phyloP scores from a whole-genome alignment of 495 filamentous ascomycete species.

The Xylaria cubensis region DNA sequence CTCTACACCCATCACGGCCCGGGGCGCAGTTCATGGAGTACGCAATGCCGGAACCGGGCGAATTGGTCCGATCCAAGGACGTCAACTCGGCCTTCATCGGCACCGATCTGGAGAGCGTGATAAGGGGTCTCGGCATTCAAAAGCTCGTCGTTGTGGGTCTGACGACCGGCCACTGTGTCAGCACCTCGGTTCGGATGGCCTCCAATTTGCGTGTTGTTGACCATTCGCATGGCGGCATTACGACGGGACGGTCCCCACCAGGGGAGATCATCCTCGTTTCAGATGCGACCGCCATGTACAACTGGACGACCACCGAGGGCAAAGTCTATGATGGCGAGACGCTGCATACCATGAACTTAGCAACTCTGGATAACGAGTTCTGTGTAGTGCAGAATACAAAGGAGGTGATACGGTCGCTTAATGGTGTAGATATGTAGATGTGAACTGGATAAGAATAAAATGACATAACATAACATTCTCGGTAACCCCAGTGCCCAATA shows the following conservation, averaged over 20 bases:
- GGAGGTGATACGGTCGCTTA: constrained; percentile 36
- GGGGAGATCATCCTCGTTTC: constrained; percentile 54
- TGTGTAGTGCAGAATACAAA: constrained; percentile 49
- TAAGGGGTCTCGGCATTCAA: constrained; percentile 45
- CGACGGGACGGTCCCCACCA: constrained; percentile 31
- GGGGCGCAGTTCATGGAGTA: constrained; percentile 48
- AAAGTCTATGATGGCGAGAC: constrained; percentile 48
- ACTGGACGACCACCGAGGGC: constrained; percentile 43
- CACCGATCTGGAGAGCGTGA: constrained; percentile 48
- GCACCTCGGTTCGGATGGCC: constrained; percentile 58
- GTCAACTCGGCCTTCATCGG: constrained; percentile 60
- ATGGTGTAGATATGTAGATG: not conserved
- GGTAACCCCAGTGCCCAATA: not conserved
- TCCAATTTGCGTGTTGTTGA: constrained; percentile 54
- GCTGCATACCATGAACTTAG: constrained; percentile 54
- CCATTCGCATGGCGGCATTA: constrained; percentile 32
- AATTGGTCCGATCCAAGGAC: constrained; percentile 53
- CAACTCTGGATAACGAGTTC: constrained; percentile 58
- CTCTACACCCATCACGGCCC: constrained; percentile 43
- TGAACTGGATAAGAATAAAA: not conserved
- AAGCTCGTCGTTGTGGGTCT: constrained; percentile 53
- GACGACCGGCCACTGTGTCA: constrained; percentile 60
- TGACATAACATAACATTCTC: not conserved
- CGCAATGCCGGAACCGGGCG: constrained; percentile 47
- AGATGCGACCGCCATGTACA: constrained; percentile 57